Percentiles rank a stretch among this genome's conserved stretches.
Conservation (phyloP, 106 monocot species). For the Dioscorea zingiberensis region DNA sequence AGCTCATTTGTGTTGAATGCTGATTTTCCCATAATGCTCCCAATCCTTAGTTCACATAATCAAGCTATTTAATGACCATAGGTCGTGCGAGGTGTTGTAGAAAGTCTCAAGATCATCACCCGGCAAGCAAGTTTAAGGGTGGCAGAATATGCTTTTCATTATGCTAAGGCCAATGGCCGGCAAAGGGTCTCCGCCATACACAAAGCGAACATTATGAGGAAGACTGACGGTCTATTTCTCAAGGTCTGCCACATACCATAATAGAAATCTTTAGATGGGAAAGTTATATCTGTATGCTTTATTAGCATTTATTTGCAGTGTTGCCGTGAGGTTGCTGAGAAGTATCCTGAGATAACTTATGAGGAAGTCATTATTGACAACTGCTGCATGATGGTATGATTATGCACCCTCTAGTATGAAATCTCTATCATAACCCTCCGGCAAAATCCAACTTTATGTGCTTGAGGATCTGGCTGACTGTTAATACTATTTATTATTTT, state of each 20-base stretch:
- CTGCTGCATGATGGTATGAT: constrained; percentile 90
- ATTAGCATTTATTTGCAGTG: constrained; percentile 43
- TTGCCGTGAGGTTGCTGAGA: constrained; percentile 93
- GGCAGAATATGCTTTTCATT: constrained; percentile 96
- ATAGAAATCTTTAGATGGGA: neutral
- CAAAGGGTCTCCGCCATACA: constrained; percentile 96
- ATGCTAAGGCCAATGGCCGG: constrained; percentile 76
- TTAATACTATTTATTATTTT: neutral
- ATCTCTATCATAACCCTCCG: neutral
- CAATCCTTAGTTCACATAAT: neutral
- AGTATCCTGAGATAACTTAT: constrained; percentile 77
- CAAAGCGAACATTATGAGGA: constrained; percentile 99
- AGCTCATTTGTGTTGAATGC: neutral
- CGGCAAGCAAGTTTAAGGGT: constrained; percentile 91
- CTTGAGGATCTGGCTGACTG: no score
- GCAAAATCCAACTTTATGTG: neutral
- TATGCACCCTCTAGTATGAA: no score
- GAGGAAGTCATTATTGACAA: constrained; percentile 99
- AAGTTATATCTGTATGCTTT: neutral
- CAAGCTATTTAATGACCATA: constrained; percentile 8
- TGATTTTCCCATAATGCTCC: neutral
- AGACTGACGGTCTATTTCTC: constrained; percentile 91
- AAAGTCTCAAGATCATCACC: constrained; percentile 94
- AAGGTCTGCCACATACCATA: constrained; percentile 35
- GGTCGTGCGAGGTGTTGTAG: constrained; percentile 97